These are phyloP conservation scores for Starmerella stellata DNA, from an alignment of 805 yeast species.

Conservation along the genomic window DNA sequence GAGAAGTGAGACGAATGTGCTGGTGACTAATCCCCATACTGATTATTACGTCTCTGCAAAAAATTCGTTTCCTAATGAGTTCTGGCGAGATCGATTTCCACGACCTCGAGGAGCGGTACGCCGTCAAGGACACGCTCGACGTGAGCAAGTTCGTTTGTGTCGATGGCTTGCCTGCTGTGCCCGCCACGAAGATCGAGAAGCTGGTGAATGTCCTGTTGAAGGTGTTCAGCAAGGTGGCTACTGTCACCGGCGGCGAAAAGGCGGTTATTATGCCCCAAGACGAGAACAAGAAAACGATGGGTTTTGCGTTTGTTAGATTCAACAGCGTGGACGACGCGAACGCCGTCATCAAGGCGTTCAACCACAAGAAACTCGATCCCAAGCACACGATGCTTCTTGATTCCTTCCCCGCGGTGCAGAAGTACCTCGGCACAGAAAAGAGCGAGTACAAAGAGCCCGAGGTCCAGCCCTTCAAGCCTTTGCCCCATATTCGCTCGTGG, in stretches of 20 bases:
- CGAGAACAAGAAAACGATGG: slow-evolving; percentile 58
- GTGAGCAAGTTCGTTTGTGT: slow-evolving; percentile 67
- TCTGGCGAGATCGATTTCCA: slow-evolving; percentile 39
- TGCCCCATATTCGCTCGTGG: slow-evolving; percentile 80
- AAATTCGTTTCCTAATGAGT: background rate
- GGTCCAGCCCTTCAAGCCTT: slow-evolving; percentile 50
- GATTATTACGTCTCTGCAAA: no score
- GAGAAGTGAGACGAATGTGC: no score
- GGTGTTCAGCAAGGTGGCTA: slow-evolving; percentile 61
- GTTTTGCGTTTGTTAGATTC: slow-evolving; percentile 66
- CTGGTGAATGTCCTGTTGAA: slow-evolving; percentile 72
- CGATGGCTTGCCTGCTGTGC: slow-evolving; percentile 93
- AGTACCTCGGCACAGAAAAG: slow-evolving; percentile 33
- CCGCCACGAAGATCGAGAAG: slow-evolving; percentile 69
- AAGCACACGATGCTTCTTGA: slow-evolving; percentile 80
- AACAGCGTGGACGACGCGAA: slow-evolving; percentile 47
- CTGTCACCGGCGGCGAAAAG: slow-evolving; percentile 31
- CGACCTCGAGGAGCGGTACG: slow-evolving; percentile 64
- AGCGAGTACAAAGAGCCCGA: slow-evolving; percentile 50
- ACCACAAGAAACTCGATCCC: slow-evolving; percentile 82
- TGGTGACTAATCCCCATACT: no score
- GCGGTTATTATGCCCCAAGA: slow-evolving; percentile 68
- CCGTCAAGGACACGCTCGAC: slow-evolving; percentile 40
- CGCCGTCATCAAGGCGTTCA: slow-evolving; percentile 59
- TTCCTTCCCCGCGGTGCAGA: slow-evolving; percentile 32